Evolutionary conservation across 2,329 filamentous ascomycete species (phyloP).

Genomic region (Metarhizium sp.): DNA sequence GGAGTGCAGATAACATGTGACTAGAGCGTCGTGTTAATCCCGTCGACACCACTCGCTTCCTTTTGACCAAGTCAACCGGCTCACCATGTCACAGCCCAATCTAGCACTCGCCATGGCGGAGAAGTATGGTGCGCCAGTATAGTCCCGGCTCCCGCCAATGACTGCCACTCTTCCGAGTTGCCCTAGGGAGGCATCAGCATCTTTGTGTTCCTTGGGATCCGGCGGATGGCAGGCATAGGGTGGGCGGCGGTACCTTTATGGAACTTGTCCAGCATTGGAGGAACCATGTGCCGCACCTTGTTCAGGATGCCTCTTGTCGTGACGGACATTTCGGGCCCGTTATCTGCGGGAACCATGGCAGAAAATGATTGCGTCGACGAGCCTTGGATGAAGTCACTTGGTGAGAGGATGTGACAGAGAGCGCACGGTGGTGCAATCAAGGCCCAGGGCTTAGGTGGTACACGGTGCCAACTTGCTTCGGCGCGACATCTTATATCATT

Average conservation of each 20-base stretch:
- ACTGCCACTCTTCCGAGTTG: slow-evolving; percentile 88
- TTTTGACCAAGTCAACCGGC: slow-evolving; percentile 5
- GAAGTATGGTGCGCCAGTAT: slow-evolving; percentile 96
- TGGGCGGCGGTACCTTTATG: slow-evolving; percentile 64
- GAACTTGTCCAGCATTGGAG: slow-evolving; percentile 89
- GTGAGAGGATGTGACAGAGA: no score
- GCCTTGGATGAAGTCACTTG: background rate
- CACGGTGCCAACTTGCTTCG: no score
- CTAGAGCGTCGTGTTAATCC: slow-evolving; percentile 28
- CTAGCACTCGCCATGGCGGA: slow-evolving; percentile 93
- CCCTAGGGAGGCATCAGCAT: slow-evolving; percentile 40
- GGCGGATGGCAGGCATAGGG: no score
- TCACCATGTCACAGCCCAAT: slow-evolving; percentile 82
- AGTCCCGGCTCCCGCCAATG: slow-evolving; percentile 91
- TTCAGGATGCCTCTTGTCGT: slow-evolving; percentile 65
- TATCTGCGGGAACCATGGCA: slow-evolving; percentile 14
- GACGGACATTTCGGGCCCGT: slow-evolving; percentile 46
- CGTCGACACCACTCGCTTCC: background rate
- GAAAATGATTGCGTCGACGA: background rate
- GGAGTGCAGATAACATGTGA: slow-evolving; percentile 95
- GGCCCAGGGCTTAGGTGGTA: no score
- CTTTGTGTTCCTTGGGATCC: slow-evolving; percentile 7
- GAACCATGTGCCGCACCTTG: slow-evolving; percentile 82
- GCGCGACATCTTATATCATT: no score
- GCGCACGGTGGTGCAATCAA: no score